phyloP scores from a whole-genome alignment of 257 asterid species.

The Sherardia arvensis region DNA sequence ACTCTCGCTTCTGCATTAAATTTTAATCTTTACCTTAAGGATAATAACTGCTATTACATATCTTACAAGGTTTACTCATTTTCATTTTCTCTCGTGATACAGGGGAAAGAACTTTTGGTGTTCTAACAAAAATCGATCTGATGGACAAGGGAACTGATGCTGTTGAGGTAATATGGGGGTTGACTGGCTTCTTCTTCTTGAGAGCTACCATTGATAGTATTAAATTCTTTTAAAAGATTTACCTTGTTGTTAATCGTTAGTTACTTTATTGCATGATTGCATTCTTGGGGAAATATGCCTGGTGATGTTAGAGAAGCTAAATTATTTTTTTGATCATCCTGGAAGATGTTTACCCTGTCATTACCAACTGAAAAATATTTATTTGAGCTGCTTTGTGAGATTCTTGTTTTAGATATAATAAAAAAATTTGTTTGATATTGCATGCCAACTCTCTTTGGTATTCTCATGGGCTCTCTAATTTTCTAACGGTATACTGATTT shows the following conservation, averaged over 20 bases:
- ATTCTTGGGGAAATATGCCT: not conserved
- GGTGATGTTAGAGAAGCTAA: not conserved
- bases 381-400: not conserved
- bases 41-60: not conserved
- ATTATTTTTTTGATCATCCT: not conserved
- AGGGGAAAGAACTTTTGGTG: slow-evolving; percentile 96
- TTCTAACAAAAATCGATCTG: slow-evolving; percentile 77
- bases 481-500: not conserved
- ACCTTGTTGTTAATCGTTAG: not conserved
- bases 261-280: not conserved
- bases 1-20: not conserved
- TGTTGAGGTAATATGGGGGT: slow-evolving; percentile 53
- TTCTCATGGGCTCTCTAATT: no score
- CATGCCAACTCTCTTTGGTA: no score
- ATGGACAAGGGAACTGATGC: slow-evolving; percentile 99
- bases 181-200: slow-evolving; percentile 1
- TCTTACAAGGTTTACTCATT: no score
- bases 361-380: not conserved
- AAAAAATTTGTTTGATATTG: no score
- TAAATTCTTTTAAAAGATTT: not conserved
- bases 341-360: not conserved
- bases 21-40: not conserved
- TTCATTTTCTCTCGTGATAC: not conserved
- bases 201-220: not conserved
- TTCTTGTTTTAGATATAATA: not conserved